phyloP scores from a whole-genome alignment of 164 flowering plant genomes.

The Liriodendron chinense region DNA sequence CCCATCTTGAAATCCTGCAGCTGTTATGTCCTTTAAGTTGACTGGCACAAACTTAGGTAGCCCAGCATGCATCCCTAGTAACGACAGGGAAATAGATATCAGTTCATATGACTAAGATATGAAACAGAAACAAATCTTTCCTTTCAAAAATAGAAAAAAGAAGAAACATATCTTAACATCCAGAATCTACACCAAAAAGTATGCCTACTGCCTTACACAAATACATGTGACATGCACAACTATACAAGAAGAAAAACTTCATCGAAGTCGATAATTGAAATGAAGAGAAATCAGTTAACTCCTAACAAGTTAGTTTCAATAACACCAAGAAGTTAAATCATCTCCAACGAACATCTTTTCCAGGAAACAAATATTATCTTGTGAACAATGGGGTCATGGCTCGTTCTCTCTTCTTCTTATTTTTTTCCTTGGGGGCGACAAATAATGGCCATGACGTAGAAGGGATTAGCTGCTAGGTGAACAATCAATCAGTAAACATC shows the following conservation, averaged over 20 bases:
- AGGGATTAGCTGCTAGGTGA: too few species aligned
- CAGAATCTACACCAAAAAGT: neutral
- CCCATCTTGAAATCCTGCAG: slow-evolving; percentile 83
- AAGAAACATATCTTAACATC: neutral
- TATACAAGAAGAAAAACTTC: neutral
- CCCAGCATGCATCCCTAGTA: slow-evolving; percentile 86
- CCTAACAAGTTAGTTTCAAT: too few species aligned
- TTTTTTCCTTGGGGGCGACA: too few species aligned
- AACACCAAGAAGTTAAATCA: too few species aligned
- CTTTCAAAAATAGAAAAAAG: neutral
- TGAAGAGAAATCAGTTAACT: too few species aligned
- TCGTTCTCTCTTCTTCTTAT: too few species aligned
- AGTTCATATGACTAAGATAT: neutral
- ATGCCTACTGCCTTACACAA: neutral
- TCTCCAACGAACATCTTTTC: too few species aligned
- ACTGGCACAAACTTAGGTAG: slow-evolving; percentile 85
- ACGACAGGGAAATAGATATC: neutral
- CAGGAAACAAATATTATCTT: too few species aligned
- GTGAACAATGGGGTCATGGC: too few species aligned
- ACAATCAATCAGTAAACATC: too few species aligned
- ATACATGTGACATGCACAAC: neutral
- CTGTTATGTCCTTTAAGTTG: slow-evolving; percentile 77
- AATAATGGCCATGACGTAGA: too few species aligned
- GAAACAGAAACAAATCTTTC: neutral
- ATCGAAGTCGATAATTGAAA: too few species aligned